phyloP scores from a whole-genome alignment of 768 basidiomycete species.

The Xanthoconium purpureum region DNA sequence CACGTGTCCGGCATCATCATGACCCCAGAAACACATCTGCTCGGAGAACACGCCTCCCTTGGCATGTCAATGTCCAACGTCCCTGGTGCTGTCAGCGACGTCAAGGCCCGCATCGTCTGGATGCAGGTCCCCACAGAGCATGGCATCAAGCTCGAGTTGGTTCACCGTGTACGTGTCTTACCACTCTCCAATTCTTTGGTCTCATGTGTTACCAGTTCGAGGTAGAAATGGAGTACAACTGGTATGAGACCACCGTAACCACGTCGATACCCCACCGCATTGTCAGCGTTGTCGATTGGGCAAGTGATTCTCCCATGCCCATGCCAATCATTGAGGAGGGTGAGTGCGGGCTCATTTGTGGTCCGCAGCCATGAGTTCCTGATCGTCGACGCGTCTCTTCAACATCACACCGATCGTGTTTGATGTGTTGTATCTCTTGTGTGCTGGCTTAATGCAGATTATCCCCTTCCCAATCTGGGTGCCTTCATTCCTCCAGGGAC shows the following conservation, averaged over 20 bases:
- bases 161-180: slow-evolving; percentile 41
- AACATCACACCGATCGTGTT: not conserved
- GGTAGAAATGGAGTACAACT: slow-evolving; percentile 92
- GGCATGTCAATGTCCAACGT: slow-evolving; percentile 40
- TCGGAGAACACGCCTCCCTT: slow-evolving; percentile 42
- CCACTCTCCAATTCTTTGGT: not conserved
- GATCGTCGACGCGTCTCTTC: slow-evolving; percentile 2
- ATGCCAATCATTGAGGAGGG: slow-evolving; percentile 12
- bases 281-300: slow-evolving; percentile 93
- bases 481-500: slow-evolving; percentile 25
- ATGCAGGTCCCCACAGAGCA: slow-evolving; percentile 71
- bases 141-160: slow-evolving; percentile 65
- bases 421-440: not conserved
- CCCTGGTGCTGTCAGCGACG: slow-evolving; percentile 75
- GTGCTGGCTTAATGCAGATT: slow-evolving; percentile 2
- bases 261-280: slow-evolving; percentile 71
- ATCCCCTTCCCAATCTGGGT: slow-evolving; percentile 23
- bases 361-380: slow-evolving; percentile 2
- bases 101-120: slow-evolving; percentile 77
- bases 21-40: slow-evolving; percentile 41
- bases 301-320: slow-evolving; percentile 64
- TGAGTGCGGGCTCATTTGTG: slow-evolving; percentile 9
- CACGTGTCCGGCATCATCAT: slow-evolving; percentile 51
- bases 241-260: slow-evolving; percentile 90
- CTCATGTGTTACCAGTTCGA: slow-evolving; percentile 57